A percentile compares a stretch with the other conserved stretches of the same genome.
Conservation (phyloP, 2,329 filamentous ascomycete genomes). For the Thelonectria blattea region DNA sequence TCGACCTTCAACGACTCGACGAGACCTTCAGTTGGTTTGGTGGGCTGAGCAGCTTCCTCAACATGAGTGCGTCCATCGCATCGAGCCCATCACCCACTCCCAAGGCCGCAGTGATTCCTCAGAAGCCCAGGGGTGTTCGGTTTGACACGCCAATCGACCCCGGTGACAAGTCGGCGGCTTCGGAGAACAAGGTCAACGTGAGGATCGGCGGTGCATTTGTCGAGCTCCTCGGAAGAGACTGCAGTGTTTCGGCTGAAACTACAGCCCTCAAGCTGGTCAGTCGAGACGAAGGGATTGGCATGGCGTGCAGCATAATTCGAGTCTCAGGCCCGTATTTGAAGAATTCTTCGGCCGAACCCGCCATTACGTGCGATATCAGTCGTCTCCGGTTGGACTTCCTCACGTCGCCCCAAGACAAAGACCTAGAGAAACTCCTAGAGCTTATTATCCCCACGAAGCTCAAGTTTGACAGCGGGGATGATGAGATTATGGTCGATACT, state of each 20-base stretch:
- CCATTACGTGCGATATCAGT: slow-evolving; percentile 66
- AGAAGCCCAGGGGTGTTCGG: slow-evolving; percentile 61
- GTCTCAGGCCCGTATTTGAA: slow-evolving; percentile 73
- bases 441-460: slow-evolving; percentile 91
- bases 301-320: slow-evolving; percentile 78
- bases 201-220: slow-evolving; percentile 79
- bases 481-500: slow-evolving; percentile 95
- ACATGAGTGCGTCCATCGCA: slow-evolving; percentile 83
- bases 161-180: slow-evolving; percentile 52
- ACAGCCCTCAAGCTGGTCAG: slow-evolving; percentile 83
- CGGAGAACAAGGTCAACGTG: slow-evolving; percentile 73
- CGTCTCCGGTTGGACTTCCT: slow-evolving; percentile 77
- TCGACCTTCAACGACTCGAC: slow-evolving; percentile 83
- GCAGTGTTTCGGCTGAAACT: slow-evolving; percentile 75
- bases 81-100: slow-evolving; percentile 66
- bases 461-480: slow-evolving; percentile 82
- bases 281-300: slow-evolving; percentile 72
- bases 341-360: slow-evolving; percentile 59
- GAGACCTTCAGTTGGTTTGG: slow-evolving; percentile 90
- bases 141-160: slow-evolving; percentile 61
- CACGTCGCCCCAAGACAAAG: slow-evolving; percentile 73
- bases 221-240: slow-evolving; percentile 78
- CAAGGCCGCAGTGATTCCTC: slow-evolving; percentile 45
- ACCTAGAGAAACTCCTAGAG: slow-evolving; percentile 81
- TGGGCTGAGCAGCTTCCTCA: slow-evolving; percentile 88